These are phyloP conservation scores for Dittrichia graveolens DNA, from an alignment of 129 eudicot genomes.

Conservation along the genomic window DNA sequence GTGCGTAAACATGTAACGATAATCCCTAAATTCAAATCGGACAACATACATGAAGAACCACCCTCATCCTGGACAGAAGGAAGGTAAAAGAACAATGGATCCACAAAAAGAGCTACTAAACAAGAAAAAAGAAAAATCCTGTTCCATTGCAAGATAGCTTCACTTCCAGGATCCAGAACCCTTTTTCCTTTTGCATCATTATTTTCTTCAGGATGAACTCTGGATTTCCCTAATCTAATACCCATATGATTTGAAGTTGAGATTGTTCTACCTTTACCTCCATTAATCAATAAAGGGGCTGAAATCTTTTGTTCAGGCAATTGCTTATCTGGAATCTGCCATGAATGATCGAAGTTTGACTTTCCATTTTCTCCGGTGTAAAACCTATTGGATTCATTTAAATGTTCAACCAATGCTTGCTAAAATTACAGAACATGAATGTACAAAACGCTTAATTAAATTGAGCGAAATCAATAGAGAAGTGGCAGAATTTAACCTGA, in stretches of 20 bases:
- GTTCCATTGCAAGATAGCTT: slow-evolving; percentile 71
- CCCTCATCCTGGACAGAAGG: slow-evolving; percentile 53
- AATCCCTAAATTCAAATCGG: slow-evolving; percentile 69
- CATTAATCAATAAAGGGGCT: slow-evolving; percentile 45
- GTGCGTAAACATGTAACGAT: slow-evolving; percentile 71
- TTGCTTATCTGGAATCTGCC: slow-evolving; percentile 51
- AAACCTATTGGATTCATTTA: slow-evolving; percentile 48
- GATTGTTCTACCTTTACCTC: slow-evolving; percentile 34
- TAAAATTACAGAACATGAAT: not conserved
- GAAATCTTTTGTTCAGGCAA: slow-evolving; percentile 46
- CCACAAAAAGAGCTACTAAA: slow-evolving; percentile 80
- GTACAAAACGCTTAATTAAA: slow-evolving; percentile 9
- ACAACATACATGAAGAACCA: slow-evolving; percentile 65
- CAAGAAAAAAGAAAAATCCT: slow-evolving; percentile 72
- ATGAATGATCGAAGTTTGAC: slow-evolving; percentile 46
- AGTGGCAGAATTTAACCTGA: slow-evolving; percentile 45
- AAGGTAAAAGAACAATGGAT: slow-evolving; percentile 85
- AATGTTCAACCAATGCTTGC: not conserved
- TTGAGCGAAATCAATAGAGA: not conserved
- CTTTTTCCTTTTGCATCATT: slow-evolving; percentile 40
- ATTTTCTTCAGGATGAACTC: slow-evolving; percentile 55
- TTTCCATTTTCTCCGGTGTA: slow-evolving; percentile 51
- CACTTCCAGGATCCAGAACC: slow-evolving; percentile 85
- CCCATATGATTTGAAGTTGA: slow-evolving; percentile 26
- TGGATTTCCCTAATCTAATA: slow-evolving; percentile 49